phyloP scores from a whole-genome alignment of 177 flowering plant genomes.

The Vitis hybrid region DNA sequence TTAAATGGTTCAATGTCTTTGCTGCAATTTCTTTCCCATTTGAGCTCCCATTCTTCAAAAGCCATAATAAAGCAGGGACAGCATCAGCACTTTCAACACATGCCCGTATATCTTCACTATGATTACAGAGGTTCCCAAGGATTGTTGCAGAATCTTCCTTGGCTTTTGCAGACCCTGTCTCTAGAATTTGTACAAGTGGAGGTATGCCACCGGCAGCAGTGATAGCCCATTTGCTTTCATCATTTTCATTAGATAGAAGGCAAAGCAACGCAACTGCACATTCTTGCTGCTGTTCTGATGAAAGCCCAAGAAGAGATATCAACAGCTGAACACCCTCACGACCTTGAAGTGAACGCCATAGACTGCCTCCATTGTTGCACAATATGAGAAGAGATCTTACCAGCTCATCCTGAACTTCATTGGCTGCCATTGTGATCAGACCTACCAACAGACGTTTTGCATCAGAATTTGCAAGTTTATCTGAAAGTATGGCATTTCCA shows the following conservation, averaged over 20 bases:
- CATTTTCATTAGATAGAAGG: slow-evolving; percentile 90
- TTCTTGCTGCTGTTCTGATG: slow-evolving; percentile 99
- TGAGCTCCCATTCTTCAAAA: slow-evolving; percentile 90
- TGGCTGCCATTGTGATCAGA: slow-evolving; percentile 91
- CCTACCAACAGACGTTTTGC: slow-evolving; percentile 94
- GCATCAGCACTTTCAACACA: slow-evolving; percentile 99
- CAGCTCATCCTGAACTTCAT: slow-evolving; percentile 93
- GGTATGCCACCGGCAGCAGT: slow-evolving; percentile 99
- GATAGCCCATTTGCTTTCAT: slow-evolving; percentile 99
- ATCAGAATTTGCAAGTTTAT: slow-evolving; percentile 70
- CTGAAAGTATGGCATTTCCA: slow-evolving; percentile 72
- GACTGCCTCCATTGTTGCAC: slow-evolving; percentile 75
- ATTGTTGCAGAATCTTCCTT: slow-evolving; percentile 96
- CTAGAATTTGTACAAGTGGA: slow-evolving; percentile 97
- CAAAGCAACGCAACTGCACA: slow-evolving; percentile 93
- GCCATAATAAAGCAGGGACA: slow-evolving; percentile 96
- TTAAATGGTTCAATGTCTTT: slow-evolving; percentile 88
- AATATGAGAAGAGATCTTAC: slow-evolving; percentile 72
- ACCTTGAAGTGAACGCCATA: slow-evolving; percentile 96
- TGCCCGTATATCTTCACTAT: slow-evolving; percentile 98
- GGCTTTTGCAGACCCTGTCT: slow-evolving; percentile 92
- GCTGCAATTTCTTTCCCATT: slow-evolving; percentile 97
- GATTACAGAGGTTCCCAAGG: slow-evolving; percentile 92
- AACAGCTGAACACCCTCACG: slow-evolving; percentile 98
- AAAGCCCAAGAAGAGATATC: slow-evolving; percentile 96